These are phyloP conservation scores for Eruca vesicaria DNA, from an alignment of 441 rosid genomes.

Conservation along the genomic window DNA sequence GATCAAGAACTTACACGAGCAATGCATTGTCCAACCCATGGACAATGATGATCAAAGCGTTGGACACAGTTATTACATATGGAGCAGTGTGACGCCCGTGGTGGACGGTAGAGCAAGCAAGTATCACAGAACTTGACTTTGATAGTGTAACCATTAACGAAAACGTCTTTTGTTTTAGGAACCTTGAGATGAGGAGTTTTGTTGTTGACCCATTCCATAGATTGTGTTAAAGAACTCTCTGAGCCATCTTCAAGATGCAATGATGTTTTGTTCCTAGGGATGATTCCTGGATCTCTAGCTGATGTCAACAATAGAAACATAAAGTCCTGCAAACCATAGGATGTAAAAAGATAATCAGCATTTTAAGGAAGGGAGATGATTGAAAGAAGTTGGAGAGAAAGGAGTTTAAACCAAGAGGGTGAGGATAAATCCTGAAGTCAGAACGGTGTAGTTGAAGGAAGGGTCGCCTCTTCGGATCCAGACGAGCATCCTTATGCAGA, in stretches of 20 bases:
- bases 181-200: slow-evolving; percentile 63
- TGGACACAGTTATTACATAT: slow-evolving; percentile 93
- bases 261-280: slow-evolving; percentile 71
- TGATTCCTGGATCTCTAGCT: slow-evolving; percentile 95
- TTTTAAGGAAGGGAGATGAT: not conserved
- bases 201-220: slow-evolving; percentile 42
- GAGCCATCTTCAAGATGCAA: slow-evolving; percentile 61
- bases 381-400: not conserved
- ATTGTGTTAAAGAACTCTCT: slow-evolving; percentile 44
- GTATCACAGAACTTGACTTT: slow-evolving; percentile 91
- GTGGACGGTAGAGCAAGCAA: slow-evolving; percentile 92
- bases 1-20: slow-evolving; percentile 62
- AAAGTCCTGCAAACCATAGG: slow-evolving; percentile 54
- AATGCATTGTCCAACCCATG: slow-evolving; percentile 98
- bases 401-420: slow-evolving; percentile 59
- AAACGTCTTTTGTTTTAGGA: slow-evolving; percentile 81
- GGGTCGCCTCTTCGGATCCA: slow-evolving; percentile 53
- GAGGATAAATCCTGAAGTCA: slow-evolving; percentile 51
- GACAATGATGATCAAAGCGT: slow-evolving; percentile 96
- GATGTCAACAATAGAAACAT: slow-evolving; percentile 76
- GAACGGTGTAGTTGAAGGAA: slow-evolving; percentile 28
- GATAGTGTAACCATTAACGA: slow-evolving; percentile 68
- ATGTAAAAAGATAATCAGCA: slow-evolving; percentile 7
- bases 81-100: slow-evolving; percentile 93
- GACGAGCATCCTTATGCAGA: slow-evolving; percentile 72